These are phyloP conservation scores for Panaeolus papilionaceus DNA, from an alignment of 768 basidiomycete genomes.

Conservation along the genomic window DNA sequence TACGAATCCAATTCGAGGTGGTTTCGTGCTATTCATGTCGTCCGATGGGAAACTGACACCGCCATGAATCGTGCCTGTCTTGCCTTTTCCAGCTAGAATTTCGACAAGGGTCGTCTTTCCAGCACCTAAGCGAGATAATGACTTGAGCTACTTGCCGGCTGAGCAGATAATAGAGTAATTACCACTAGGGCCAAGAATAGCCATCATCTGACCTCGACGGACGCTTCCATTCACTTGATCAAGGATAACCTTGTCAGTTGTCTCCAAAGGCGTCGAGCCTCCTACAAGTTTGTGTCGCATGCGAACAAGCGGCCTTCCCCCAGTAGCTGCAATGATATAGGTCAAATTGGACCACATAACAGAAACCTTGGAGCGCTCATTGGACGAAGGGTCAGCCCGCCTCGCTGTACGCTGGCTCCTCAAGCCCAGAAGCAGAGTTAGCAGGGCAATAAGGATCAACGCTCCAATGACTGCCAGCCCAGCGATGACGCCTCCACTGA, in stretches of 20 bases:
- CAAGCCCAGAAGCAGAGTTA: slow-evolving; percentile 67
- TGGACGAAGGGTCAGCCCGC: slow-evolving; percentile 39
- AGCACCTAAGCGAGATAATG: slow-evolving; percentile 52
- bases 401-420: slow-evolving; percentile 68
- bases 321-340: slow-evolving; percentile 58
- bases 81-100: slow-evolving; percentile 84
- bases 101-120: slow-evolving; percentile 94
- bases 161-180: slow-evolving; percentile 16
- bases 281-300: slow-evolving; percentile 21
- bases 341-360: slow-evolving; percentile 74
- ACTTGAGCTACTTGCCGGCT: slow-evolving; percentile 6
- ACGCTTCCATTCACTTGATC: slow-evolving; percentile 74
- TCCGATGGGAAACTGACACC: slow-evolving; percentile 59
- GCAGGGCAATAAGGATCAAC: slow-evolving; percentile 61
- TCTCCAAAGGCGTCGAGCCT: slow-evolving; percentile 24
- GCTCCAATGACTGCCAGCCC: slow-evolving; percentile 86
- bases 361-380: slow-evolving; percentile 54
- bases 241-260: slow-evolving; percentile 69
- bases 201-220: slow-evolving; percentile 85
- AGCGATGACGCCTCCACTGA: slow-evolving; percentile 87
- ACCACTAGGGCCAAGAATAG: slow-evolving; percentile 92
- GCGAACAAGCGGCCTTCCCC: slow-evolving; percentile 13
- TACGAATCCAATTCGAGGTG: slow-evolving; percentile 80
- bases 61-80: slow-evolving; percentile 74
- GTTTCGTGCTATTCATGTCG: slow-evolving; percentile 29